These are phyloP conservation scores for Dianthus caryophyllus DNA, from an alignment of 148 eudicot genomes.

Conservation along the genomic window DNA sequence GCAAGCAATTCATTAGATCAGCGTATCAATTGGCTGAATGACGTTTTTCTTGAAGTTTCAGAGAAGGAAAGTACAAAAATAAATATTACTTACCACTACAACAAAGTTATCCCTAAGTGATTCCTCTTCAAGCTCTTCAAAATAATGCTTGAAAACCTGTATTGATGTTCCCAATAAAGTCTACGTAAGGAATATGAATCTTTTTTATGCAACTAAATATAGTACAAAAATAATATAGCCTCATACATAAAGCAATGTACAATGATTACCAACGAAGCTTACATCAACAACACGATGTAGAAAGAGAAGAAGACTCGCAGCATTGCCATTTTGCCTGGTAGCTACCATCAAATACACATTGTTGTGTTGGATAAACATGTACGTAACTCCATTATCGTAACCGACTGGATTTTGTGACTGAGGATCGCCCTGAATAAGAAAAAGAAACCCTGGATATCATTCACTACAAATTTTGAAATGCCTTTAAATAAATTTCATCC, in stretches of 20 bases:
- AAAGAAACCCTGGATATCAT: not conserved
- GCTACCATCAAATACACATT: conserved; percentile 88
- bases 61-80: conserved; percentile 12
- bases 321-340: conserved; percentile 91
- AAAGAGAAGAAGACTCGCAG: conserved; percentile 85
- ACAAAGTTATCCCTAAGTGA: conserved; percentile 98
- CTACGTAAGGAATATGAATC: not conserved
- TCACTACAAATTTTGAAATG: not conserved
- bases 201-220: not conserved
- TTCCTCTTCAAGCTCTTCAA: conserved; percentile 95
- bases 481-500: not conserved
- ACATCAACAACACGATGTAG: conserved; percentile 78
- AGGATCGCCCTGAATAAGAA: conserved; percentile 33
- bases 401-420: conserved; percentile 82
- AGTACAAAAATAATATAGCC: not conserved
- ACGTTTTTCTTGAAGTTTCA: not conserved
- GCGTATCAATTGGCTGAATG: not conserved
- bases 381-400: conserved; percentile 79
- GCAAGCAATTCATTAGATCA: conserved; percentile 24
- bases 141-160: conserved; percentile 98
- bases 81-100: conserved; percentile 70
- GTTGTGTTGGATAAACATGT: conserved; percentile 89
- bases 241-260: conserved; percentile 3
- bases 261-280: conserved; percentile 17
- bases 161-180: conserved; percentile 15